phyloP scores from a whole-genome alignment of 805 yeast genomes.

The Candida vartiovaarae region DNA sequence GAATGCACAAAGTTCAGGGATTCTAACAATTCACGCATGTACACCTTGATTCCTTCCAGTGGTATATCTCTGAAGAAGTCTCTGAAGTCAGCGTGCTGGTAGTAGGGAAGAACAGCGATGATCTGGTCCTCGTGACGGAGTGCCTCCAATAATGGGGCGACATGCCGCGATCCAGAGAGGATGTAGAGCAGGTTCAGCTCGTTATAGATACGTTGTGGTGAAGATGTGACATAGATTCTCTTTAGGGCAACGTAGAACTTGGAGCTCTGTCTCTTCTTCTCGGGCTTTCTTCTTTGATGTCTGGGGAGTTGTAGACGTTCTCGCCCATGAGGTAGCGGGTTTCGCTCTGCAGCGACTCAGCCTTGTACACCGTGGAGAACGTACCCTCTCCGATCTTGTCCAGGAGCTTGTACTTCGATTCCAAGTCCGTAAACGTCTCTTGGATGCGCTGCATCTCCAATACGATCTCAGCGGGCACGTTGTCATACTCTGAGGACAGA shows the following conservation, averaged over 20 bases:
- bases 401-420: constrained; percentile 25
- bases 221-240: constrained; percentile 89
- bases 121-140: constrained; percentile 86
- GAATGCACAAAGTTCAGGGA: constrained; percentile 66
- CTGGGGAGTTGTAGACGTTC: constrained; percentile 26
- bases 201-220: constrained; percentile 85
- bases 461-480: constrained; percentile 43
- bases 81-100: constrained; percentile 85
- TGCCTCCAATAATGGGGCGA: constrained; percentile 89
- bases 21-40: constrained; percentile 70
- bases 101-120: constrained; percentile 85
- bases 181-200: constrained; percentile 74
- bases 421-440: constrained; percentile 46
- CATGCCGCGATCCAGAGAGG: constrained; percentile 59
- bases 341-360: constrained; percentile 38
- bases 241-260: constrained; percentile 70
- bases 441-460: constrained; percentile 53
- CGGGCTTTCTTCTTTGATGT: constrained; percentile 21
- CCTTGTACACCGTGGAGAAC: constrained; percentile 79
- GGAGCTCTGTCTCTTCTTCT: constrained; percentile 27
- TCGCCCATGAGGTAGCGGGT: constrained; percentile 29
- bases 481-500: constrained; percentile 30
- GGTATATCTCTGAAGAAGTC: constrained; percentile 79
- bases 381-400: constrained; percentile 78
- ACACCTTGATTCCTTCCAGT: constrained; percentile 68